Evolutionary conservation across 2,329 filamentous ascomycete species (phyloP), one percentile per base, ranked within the genome.

Genomic region (Nemania abortiva): DNA sequence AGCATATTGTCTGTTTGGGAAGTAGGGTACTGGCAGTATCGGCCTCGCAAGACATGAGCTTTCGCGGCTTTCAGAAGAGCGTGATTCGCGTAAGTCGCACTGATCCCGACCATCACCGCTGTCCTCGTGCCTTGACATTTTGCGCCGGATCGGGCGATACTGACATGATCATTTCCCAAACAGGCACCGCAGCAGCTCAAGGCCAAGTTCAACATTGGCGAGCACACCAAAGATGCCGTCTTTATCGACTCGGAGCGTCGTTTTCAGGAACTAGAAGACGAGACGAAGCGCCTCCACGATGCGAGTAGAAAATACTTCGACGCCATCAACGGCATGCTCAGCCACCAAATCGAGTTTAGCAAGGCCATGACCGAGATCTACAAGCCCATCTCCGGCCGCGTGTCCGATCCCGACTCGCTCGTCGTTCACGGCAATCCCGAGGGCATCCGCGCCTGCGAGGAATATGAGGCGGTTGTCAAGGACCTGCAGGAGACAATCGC

Each of bases 231-330:
- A 80, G 96, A 99, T 84, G 86, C 93, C 56, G 91, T 99, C 77
- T 99, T 98, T 81, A 90, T 93, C 72, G 96, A 99, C 82, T 93
- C 96, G 72, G 96, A 99, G 81, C 90, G 95, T 71, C 91, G 96
- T 57, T 99, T 98, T 80, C 87, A 94, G 73, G 96, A 99, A 84
- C 88, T 99, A 72, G 96, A 99, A 83, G 91, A 86, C 73, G 95
- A 99, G 84, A 98, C 96, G 42, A 98, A 98, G 87, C 95, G 92
- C 82, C 90, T 79, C 34, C 95, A 98, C 83, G 94, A 97, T 84
- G 95, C 98, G 82, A 97, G 94, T 65, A 92, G 95, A 81, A 98
- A 97, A 84, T 99, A 99, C 82, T 98, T 97, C 77, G 91, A 97
- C 63, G 93, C 96, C 79, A 98, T 99, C 84, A 98, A 98, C 84